Percentiles rank a stretch among this genome's conserved stretches.
Conservation (phyloP, 192 early-diverging fungal genomes). For the Allomyces arbusculus region DNA sequence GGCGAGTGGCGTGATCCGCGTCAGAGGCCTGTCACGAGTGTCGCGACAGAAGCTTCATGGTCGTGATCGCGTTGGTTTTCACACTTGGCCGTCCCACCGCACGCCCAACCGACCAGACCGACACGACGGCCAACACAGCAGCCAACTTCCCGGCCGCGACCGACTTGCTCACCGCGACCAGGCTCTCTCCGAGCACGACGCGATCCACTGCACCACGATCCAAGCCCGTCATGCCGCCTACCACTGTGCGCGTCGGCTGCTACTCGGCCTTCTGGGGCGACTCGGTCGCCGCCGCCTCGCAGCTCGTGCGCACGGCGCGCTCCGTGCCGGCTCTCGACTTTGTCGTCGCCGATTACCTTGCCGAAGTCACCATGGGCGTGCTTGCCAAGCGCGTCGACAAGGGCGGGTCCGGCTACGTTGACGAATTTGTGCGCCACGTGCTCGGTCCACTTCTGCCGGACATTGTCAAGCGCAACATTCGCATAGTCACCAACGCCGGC, state of each 20-base stretch:
- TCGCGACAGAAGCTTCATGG: too few relatives aligned
- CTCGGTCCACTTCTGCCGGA: constrained; percentile 19
- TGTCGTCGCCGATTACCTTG: constrained; percentile 40
- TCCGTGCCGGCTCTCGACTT: constrained; percentile 21
- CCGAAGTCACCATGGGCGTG: constrained; percentile 52
- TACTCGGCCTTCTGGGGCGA: constrained; percentile 36
- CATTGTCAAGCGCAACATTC: constrained; percentile 29
- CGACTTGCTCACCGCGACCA: too few relatives aligned
- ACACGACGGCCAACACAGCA: too few relatives aligned
- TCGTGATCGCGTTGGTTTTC: too few relatives aligned
- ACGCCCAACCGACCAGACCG: too few relatives aligned
- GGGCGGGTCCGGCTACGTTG: constrained; percentile 26
- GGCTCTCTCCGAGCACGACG: too few relatives aligned
- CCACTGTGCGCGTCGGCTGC: background rate
- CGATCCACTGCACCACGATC: too few relatives aligned
- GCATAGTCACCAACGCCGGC: constrained; percentile 45
- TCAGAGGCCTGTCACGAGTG: too few relatives aligned
- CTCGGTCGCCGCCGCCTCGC: constrained; percentile 24
- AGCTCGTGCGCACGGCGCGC: constrained; percentile 21
- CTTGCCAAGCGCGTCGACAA: constrained; percentile 29
- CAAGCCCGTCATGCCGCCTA: background rate
- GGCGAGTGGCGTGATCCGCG: too few relatives aligned
- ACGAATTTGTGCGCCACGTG: constrained; percentile 38
- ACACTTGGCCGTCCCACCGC: too few relatives aligned
- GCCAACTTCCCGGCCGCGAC: too few relatives aligned